A percentile compares a stretch with the other conserved stretches of the same genome.
These are phyloP conservation scores for Daldinia eschscholtzii DNA, from an alignment of 2,329 filamentous ascomycete genomes.

Conservation along the genomic window DNA sequence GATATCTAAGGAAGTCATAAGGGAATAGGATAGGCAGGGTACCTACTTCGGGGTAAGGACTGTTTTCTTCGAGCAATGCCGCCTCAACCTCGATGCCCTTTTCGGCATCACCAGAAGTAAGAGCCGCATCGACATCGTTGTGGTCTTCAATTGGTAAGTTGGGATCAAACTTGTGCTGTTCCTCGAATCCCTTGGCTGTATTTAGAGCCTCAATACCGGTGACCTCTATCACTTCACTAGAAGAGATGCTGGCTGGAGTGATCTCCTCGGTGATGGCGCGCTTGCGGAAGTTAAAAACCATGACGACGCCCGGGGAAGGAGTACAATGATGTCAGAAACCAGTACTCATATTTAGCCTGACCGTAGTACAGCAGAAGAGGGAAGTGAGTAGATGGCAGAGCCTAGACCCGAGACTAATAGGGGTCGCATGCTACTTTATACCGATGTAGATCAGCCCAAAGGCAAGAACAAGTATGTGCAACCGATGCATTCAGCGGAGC, in stretches of 20 bases:
- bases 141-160: slow-evolving; percentile 67
- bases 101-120: slow-evolving; percentile 59
- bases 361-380: slow-evolving; percentile 3
- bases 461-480: background rate
- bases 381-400: slow-evolving; percentile 9
- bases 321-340: slow-evolving; percentile 11
- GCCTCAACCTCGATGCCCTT: slow-evolving; percentile 61
- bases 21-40: background rate
- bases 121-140: slow-evolving; percentile 64
- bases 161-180: slow-evolving; percentile 68
- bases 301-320: slow-evolving; percentile 25
- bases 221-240: slow-evolving; percentile 36
- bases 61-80: slow-evolving; percentile 65
- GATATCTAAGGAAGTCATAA: slow-evolving; percentile 18
- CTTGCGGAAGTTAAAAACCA: slow-evolving; percentile 48
- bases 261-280: slow-evolving; percentile 39
- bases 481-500: slow-evolving; percentile 11
- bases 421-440: slow-evolving; percentile 35
- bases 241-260: slow-evolving; percentile 40
- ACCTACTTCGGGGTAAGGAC: slow-evolving; percentile 64
- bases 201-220: slow-evolving; percentile 42
- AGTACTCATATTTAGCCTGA: slow-evolving; percentile 15
- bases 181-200: slow-evolving; percentile 58
- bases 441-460: slow-evolving; percentile 17
- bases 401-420: slow-evolving; percentile 19